phyloP scores from a whole-genome alignment of 2,329 filamentous ascomycete genomes.

The Ophiocordyceps australis region DNA sequence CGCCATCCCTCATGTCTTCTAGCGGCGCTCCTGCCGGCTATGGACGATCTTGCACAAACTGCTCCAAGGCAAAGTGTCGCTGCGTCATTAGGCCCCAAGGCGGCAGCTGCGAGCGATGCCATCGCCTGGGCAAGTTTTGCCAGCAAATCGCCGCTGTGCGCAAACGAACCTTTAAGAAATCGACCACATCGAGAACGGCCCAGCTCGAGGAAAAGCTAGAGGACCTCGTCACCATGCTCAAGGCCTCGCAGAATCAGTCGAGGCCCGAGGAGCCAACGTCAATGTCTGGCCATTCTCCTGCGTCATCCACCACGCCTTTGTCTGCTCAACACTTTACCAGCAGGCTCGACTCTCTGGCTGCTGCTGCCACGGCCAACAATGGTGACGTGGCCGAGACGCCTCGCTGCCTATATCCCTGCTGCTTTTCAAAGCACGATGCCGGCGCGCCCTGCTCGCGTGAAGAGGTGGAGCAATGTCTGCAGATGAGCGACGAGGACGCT shows the following conservation, averaged over 20 bases:
- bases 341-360: slow-evolving; percentile 17
- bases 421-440: too few species aligned
- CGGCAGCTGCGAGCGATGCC: slow-evolving; percentile 19
- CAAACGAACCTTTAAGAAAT: slow-evolving; percentile 15
- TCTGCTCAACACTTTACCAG: slow-evolving; percentile 7
- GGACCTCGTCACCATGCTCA: slow-evolving; percentile 25
- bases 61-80: slow-evolving; percentile 27
- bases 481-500: slow-evolving; percentile 12
- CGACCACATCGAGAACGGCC: slow-evolving; percentile 17
- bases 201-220: slow-evolving; percentile 31
- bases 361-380: slow-evolving; percentile 6
- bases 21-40: slow-evolving; percentile 17
- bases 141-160: slow-evolving; percentile 22
- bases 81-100: slow-evolving; percentile 20
- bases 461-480: too few species aligned
- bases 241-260: slow-evolving; percentile 9
- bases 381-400: not conserved
- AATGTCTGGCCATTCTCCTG: slow-evolving; percentile 1
- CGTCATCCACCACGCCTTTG: slow-evolving; percentile 3
- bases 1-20: not conserved
- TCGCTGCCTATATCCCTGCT: too few species aligned
- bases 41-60: slow-evolving; percentile 25
- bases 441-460: too few species aligned
- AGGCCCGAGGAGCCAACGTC: not conserved
- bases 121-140: slow-evolving; percentile 27